Percentiles rank a stretch among this genome's conserved stretches.
phyloP scores from a whole-genome alignment of 352 stramenopile species.

The Phytophthora boehmeriae region DNA sequence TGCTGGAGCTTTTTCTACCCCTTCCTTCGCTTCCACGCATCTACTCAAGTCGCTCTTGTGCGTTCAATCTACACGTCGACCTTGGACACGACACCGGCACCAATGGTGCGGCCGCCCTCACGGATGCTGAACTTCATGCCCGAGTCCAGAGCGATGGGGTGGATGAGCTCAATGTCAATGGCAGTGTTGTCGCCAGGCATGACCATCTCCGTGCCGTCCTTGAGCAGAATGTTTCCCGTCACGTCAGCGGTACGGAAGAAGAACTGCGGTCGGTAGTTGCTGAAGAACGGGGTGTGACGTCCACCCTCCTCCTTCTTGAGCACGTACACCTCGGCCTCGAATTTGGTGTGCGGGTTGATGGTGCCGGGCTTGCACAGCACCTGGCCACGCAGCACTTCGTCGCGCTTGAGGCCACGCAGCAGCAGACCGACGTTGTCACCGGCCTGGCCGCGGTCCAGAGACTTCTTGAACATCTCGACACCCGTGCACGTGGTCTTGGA shows the following conservation, averaged over 20 bases:
- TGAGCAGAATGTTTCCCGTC: slow-evolving; percentile 90
- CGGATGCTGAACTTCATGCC: slow-evolving; percentile 96
- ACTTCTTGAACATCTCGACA: slow-evolving; percentile 98
- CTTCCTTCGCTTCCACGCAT: slow-evolving; percentile 16
- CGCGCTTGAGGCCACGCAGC: slow-evolving; percentile 93
- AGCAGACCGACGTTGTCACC: slow-evolving; percentile 96
- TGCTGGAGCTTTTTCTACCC: background rate
- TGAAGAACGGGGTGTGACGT: slow-evolving; percentile 97
- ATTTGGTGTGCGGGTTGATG: slow-evolving; percentile 91
- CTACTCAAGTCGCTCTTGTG: slow-evolving; percentile 25
- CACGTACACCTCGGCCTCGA: slow-evolving; percentile 96
- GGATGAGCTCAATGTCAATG: slow-evolving; percentile 93
- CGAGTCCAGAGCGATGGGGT: slow-evolving; percentile 90
- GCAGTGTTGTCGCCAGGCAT: slow-evolving; percentile 97
- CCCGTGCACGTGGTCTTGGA: slow-evolving; percentile 74
- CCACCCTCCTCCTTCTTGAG: slow-evolving; percentile 97
- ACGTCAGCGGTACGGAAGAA: slow-evolving; percentile 97
- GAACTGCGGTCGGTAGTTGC: slow-evolving; percentile 97
- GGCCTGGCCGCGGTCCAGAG: slow-evolving; percentile 92
- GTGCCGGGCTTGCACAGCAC: slow-evolving; percentile 89
- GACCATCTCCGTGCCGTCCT: slow-evolving; percentile 91
- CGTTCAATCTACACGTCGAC: slow-evolving; percentile 70
- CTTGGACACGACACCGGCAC: slow-evolving; percentile 94
- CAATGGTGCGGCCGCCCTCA: slow-evolving; percentile 96
- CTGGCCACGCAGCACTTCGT: slow-evolving; percentile 94